phyloP scores from a whole-genome alignment of 2,329 filamentous ascomycete genomes.

The Endoconidiophora polonica region DNA sequence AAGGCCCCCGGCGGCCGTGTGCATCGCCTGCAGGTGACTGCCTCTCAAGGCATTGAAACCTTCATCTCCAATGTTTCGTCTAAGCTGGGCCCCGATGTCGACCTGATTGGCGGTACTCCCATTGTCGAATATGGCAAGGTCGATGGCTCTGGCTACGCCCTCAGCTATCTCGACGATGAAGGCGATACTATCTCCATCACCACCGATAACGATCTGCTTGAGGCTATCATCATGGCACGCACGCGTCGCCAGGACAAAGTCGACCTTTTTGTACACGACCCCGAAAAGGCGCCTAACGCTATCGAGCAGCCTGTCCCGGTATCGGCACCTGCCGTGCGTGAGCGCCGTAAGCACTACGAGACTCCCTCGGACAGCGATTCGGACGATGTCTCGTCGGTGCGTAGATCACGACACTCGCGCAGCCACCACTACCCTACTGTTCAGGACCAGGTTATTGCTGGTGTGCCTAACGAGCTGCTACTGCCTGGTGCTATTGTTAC shows the following conservation, averaged over 20 bases:
- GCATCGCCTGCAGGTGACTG: conserved; percentile 73
- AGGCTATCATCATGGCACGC: conserved; percentile 73
- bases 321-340: conserved; percentile 28
- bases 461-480: conserved; percentile 85
- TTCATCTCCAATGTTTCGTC: conserved; percentile 61
- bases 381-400: conserved; percentile 32
- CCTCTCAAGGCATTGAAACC: conserved; percentile 62
- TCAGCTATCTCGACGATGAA: conserved; percentile 94
- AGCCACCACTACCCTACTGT: conserved; percentile 19
- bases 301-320: conserved; percentile 19
- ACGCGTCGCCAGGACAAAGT: conserved; percentile 75
- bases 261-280: conserved; percentile 90
- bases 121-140: conserved; percentile 64
- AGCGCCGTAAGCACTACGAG: conserved; percentile 29
- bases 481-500: conserved; percentile 88
- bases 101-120: conserved; percentile 67
- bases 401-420: conserved; percentile 27
- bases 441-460: conserved; percentile 67
- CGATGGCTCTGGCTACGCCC: conserved; percentile 62
- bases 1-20: conserved; percentile 91
- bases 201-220: conserved; percentile 79
- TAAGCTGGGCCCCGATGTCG: conserved; percentile 73
- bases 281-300: conserved; percentile 68
- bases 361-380: conserved; percentile 40
- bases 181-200: conserved; percentile 95